Conservation (phyloP, 1,284 basidiomycete genomes). For the Boletus hoseneyae region DNA sequence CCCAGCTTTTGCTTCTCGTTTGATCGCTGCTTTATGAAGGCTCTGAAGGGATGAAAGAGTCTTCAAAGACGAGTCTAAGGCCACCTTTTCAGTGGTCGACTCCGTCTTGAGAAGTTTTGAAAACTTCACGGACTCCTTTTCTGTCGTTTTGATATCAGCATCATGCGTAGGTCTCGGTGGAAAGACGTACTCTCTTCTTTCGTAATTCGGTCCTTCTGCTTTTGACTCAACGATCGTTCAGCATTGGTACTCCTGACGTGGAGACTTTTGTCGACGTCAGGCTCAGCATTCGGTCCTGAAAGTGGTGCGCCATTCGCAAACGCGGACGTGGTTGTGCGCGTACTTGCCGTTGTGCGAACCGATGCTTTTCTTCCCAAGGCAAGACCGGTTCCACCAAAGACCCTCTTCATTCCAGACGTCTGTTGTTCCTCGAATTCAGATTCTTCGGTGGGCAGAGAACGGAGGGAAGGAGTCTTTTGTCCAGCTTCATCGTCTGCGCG, state of each 20-base stretch:
- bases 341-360: constrained; percentile 22
- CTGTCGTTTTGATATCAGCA: constrained; percentile 13
- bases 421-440: constrained; percentile 7
- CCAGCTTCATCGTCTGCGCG: neutral
- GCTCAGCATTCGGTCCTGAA: constrained; percentile 20
- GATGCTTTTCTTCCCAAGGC: constrained; percentile 21
- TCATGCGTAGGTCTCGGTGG: neutral
- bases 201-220: constrained; percentile 27
- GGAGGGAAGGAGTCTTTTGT: constrained; percentile 19
- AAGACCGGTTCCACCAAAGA: neutral
- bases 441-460: constrained; percentile 23
- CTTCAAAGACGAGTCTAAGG: constrained; percentile 27
- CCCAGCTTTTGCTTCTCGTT: constrained; percentile 28
- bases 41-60: constrained; percentile 26
- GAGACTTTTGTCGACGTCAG: constrained; percentile 23
- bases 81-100: constrained; percentile 27
- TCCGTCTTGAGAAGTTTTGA: constrained; percentile 30
- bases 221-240: constrained; percentile 26
- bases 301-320: constrained; percentile 28
- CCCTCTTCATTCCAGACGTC: neutral
- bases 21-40: constrained; percentile 32
- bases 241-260: constrained; percentile 20
- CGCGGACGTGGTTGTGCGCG: constrained; percentile 20
- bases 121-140: constrained; percentile 23
- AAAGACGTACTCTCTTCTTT: constrained; percentile 26